phyloP scores from a whole-genome alignment of 352 stramenopile genomes.

The Pythium utonaiense region DNA sequence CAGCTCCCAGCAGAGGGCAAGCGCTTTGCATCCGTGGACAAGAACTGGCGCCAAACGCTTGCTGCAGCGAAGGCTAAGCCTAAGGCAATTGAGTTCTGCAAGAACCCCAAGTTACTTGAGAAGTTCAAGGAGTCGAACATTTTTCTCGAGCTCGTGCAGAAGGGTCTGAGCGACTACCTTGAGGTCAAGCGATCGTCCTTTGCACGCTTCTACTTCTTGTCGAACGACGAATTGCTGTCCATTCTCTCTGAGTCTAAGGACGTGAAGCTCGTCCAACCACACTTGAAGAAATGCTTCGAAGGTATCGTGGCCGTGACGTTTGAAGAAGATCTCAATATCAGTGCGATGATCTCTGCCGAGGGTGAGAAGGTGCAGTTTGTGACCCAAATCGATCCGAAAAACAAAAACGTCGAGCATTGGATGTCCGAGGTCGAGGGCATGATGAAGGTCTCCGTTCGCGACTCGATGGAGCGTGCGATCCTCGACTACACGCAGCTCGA shows the following conservation, averaged over 20 bases:
- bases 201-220: conserved; percentile 92
- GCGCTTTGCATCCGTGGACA: conserved; percentile 93
- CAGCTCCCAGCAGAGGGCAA: conserved; percentile 93
- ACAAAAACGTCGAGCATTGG: conserved; percentile 92
- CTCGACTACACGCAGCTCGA: conserved; percentile 84
- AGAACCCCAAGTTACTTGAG: conserved; percentile 89
- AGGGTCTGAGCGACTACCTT: conserved; percentile 89
- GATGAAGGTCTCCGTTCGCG: conserved; percentile 89
- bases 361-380: conserved; percentile 84
- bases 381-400: conserved; percentile 84
- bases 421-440: conserved; percentile 93
- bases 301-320: conserved; percentile 90
- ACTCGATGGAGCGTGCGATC: conserved; percentile 86
- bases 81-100: conserved; percentile 92
- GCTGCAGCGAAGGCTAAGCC: conserved; percentile 83
- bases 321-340: conserved; percentile 89
- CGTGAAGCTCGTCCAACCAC: conserved; percentile 90
- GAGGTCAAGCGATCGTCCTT: conserved; percentile 92
- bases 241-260: conserved; percentile 93
- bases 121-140: conserved; percentile 93
- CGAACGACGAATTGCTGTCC: conserved; percentile 92
- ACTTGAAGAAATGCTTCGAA: conserved; percentile 95
- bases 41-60: conserved; percentile 94
- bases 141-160: conserved; percentile 92
- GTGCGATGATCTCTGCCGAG: conserved; percentile 90